Conservation (phyloP, 2,329 filamentous ascomycete genomes). For the Fusarium brachygibbosum region DNA sequence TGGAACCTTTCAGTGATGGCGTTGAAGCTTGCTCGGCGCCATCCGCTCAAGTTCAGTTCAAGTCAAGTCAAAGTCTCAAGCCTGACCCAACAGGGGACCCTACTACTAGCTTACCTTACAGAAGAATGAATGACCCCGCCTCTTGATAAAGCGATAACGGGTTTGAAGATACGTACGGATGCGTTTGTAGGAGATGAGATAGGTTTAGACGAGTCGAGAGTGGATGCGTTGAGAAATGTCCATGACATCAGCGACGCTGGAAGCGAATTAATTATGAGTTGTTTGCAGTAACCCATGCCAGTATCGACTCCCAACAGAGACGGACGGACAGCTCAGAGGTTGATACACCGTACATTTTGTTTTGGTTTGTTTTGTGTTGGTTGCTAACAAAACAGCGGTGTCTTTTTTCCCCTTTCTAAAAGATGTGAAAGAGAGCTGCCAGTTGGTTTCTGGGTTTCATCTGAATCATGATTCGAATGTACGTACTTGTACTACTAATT, state of each 20-base stretch:
- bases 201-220: constrained; percentile 15
- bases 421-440: constrained; percentile 7
- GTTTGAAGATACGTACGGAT: constrained; percentile 19
- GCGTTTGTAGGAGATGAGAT: constrained; percentile 30
- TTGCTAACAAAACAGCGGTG: constrained; percentile 36
- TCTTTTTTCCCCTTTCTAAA: constrained; percentile 27
- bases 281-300: constrained; percentile 11
- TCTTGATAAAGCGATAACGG: constrained; percentile 38
- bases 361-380: background rate
- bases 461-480: constrained; percentile 36
- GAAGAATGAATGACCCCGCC: constrained; percentile 28
- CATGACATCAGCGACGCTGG: constrained; percentile 28
- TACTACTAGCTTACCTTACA: background rate
- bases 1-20: background rate
- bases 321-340: background rate
- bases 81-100: background rate
- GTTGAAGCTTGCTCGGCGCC: constrained; percentile 30
- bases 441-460: constrained; percentile 22
- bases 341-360: constrained; percentile 21
- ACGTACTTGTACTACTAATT: constrained; percentile 5
- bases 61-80: constrained; percentile 1
- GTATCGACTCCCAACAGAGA: constrained; percentile 9
- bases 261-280: constrained; percentile 12
- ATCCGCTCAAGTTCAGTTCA: constrained; percentile 17
- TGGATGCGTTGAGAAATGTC: constrained; percentile 28